Percentiles rank a stretch among this genome's conserved stretches.
These are phyloP conservation scores for Tulasnella sp. DNA, from an alignment of 768 basidiomycete species.

Conservation along the genomic window DNA sequence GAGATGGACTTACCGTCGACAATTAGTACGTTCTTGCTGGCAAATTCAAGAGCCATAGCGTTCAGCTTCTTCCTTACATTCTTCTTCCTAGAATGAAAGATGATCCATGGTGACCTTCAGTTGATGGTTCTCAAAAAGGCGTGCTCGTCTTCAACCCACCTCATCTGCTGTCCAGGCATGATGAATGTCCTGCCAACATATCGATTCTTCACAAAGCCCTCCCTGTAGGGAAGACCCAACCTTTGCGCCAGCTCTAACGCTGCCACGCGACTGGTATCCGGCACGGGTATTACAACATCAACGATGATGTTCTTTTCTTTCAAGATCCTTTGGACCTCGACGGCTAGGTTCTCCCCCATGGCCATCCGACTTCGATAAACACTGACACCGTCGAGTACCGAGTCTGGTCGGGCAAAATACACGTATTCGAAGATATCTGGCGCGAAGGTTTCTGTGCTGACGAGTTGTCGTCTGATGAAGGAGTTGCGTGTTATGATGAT, in stretches of 20 bases:
- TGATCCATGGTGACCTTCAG: no score
- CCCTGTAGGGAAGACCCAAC: constrained; percentile 80
- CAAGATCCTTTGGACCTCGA: constrained; percentile 69
- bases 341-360: constrained; percentile 93
- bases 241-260: constrained; percentile 92
- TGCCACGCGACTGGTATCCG: constrained; percentile 93
- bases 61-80: constrained; percentile 93
- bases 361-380: constrained; percentile 98
- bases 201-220: constrained; percentile 97
- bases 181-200: constrained; percentile 98
- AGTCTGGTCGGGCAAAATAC: constrained; percentile 96
- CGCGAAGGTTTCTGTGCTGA: constrained; percentile 61
- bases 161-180: constrained; percentile 97
- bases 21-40: constrained; percentile 79
- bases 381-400: constrained; percentile 91
- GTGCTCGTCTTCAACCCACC: constrained; percentile 32
- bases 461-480: constrained; percentile 65
- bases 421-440: constrained; percentile 99
- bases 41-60: constrained; percentile 97
- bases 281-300: constrained; percentile 97
- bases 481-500: constrained; percentile 82
- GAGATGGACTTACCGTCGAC: constrained; percentile 64
- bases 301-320: constrained; percentile 54
- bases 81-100: no score
- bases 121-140: no score